Evolutionary conservation across 2,329 filamentous ascomycete genomes (phyloP).

Genomic region (Nemania sp.): DNA sequence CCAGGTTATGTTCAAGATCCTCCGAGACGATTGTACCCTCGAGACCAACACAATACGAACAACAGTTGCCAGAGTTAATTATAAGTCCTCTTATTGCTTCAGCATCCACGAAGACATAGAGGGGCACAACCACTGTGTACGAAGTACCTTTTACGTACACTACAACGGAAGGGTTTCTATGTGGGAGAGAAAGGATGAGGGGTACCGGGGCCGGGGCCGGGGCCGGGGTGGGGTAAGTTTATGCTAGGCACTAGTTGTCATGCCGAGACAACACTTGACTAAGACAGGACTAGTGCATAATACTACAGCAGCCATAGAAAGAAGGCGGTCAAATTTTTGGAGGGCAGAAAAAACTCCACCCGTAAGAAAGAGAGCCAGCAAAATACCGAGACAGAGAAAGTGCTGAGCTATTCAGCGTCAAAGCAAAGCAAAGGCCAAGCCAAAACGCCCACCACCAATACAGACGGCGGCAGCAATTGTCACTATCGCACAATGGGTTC

Average conservation of each 20-base stretch:
- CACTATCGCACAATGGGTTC: slow-evolving; percentile 44
- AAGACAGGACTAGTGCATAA: not conserved
- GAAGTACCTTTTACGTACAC: too few relatives aligned
- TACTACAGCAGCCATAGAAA: not conserved
- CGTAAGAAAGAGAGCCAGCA: not conserved
- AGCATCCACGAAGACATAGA: too few relatives aligned
- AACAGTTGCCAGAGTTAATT: too few relatives aligned
- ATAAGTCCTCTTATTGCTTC: too few relatives aligned
- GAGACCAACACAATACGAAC: too few relatives aligned
- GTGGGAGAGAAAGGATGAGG: slow-evolving; percentile 4
- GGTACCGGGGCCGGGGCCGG: slow-evolving; percentile 1
- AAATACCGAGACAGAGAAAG: slow-evolving; percentile 21
- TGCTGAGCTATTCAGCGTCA: not conserved
- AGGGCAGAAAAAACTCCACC: slow-evolving; percentile 26
- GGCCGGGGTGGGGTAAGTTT: not conserved
- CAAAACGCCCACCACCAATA: not conserved
- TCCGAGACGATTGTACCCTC: too few relatives aligned
- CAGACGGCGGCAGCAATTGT: slow-evolving; percentile 4
- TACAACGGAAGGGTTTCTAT: not conserved
- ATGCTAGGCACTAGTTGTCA: too few relatives aligned
- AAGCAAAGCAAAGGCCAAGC: too few relatives aligned
- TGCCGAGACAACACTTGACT: too few relatives aligned
- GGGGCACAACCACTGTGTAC: too few relatives aligned
- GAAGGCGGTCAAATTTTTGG: slow-evolving; percentile 28
- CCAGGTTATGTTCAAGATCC: too few relatives aligned